Percentiles rank a stretch among this genome's conserved stretches.
These are phyloP conservation scores for Podaxis sp. DNA, from an alignment of 768 basidiomycete genomes.

Conservation along the genomic window DNA sequence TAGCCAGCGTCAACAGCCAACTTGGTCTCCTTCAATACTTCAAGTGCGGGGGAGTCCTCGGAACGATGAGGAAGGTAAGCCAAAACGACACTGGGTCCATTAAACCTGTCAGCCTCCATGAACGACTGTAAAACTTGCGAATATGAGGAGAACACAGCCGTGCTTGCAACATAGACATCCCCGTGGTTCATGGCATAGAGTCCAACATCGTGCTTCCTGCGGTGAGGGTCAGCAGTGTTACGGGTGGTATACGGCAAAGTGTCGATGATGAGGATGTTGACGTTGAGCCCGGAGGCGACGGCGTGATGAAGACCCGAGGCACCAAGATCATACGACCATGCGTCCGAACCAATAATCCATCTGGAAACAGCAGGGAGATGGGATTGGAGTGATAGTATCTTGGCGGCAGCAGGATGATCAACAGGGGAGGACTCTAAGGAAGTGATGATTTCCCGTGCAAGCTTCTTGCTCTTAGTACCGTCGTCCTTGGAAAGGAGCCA, in stretches of 20 bases:
- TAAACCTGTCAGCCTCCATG: conserved; percentile 86
- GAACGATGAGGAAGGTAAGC: conserved; percentile 90
- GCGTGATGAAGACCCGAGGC: conserved; percentile 94
- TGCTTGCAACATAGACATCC: conserved; percentile 92
- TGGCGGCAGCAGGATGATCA: conserved; percentile 45
- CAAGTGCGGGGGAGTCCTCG: conserved; percentile 77
- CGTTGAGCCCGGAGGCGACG: conserved; percentile 85
- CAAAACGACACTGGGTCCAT: conserved; percentile 88
- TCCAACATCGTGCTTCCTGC: conserved; percentile 94
- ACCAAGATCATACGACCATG: conserved; percentile 97
- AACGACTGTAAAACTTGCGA: conserved; percentile 90
- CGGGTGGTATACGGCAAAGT: conserved; percentile 86
- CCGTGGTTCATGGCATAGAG: conserved; percentile 99
- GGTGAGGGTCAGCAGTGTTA: conserved; percentile 62
- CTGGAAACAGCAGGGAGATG: conserved; percentile 71
- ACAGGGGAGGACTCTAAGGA: conserved; percentile 42
- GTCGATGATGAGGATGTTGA: conserved; percentile 96
- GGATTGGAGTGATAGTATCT: conserved; percentile 57
- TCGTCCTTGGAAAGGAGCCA: conserved; percentile 85
- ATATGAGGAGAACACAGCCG: conserved; percentile 96
- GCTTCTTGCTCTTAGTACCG: conserved; percentile 51
- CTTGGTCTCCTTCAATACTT: conserved; percentile 96
- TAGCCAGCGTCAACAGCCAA: conserved; percentile 94
- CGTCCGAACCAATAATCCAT: conserved; percentile 99
- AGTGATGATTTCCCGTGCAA: conserved; percentile 58